Evolutionary conservation across 495 filamentous ascomycete genomes (phyloP).

Genomic region (Penicillium parvum): DNA sequence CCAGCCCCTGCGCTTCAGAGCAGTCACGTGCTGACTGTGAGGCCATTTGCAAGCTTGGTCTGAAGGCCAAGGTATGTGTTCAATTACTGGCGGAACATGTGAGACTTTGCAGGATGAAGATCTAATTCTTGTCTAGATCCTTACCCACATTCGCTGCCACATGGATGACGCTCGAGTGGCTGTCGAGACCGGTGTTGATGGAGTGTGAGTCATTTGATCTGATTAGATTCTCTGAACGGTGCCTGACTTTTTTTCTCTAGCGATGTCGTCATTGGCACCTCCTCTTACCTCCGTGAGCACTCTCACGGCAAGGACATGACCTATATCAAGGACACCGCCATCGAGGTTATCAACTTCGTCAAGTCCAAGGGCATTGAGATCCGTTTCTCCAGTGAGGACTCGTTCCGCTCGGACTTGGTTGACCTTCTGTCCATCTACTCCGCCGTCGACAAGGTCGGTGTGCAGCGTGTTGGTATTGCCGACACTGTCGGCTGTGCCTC

Average conservation of each 20-base stretch:
- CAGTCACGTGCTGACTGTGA: constrained; percentile 78
- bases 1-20: constrained; percentile 73
- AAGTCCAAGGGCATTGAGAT: constrained; percentile 89
- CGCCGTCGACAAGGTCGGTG: constrained; percentile 74
- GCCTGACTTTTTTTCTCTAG: constrained; percentile 31
- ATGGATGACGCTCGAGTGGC: constrained; percentile 90
- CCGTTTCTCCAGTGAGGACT: constrained; percentile 72
- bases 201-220: constrained; percentile 45
- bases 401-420: constrained; percentile 77
- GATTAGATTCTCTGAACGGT: not conserved
- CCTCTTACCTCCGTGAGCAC: constrained; percentile 85
- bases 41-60: constrained; percentile 86
- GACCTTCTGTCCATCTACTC: constrained; percentile 74
- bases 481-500: constrained; percentile 79
- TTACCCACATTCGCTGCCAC: constrained; percentile 85
- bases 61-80: constrained; percentile 65
- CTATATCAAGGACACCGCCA: constrained; percentile 83
- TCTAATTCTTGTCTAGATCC: constrained; percentile 48
- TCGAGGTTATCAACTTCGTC: constrained; percentile 92
- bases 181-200: constrained; percentile 78
- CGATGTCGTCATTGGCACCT: constrained; percentile 93
- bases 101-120: not conserved
- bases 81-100: not conserved
- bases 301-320: constrained; percentile 93
- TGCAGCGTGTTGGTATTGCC: constrained; percentile 78